Evolutionary conservation across 2,329 filamentous ascomycete genomes (phyloP), one percentile per base, ranked within the genome.

Genomic region (Allantophomopsis cytisporea): DNA sequence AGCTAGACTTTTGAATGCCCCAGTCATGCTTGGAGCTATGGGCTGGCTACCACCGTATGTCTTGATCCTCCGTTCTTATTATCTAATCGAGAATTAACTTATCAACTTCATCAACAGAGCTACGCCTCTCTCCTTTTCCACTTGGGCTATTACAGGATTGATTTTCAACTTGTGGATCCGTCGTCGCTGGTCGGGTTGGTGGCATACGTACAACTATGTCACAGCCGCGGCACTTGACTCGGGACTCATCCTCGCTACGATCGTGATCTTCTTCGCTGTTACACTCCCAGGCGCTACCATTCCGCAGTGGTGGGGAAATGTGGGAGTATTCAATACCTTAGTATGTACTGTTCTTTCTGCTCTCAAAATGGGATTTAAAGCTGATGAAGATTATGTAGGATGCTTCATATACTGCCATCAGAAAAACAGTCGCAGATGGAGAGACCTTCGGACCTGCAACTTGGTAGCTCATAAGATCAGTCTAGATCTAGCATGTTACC

Each of bases 131-230:
- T 84, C 82, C 59, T 86, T 83, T 54, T 69, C 82, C 28, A 69
- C 71, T n/a, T 86, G 81, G 80, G 78, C 75, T 15, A 61, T 80
- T 41, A 75, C 84, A 4, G 81, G 81, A 16, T 78, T 73, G 49
- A 43, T 80, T 31, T 85, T 85, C 64, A 79, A 85, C 56, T 74
- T 73, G 56, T 67, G 63, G 50, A 71, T 85, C 54, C 73, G 75
- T 55, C 71, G 72, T 51, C 64, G 68, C 13, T 66, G 74, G 55
- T 73, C 73, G 44, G 68, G 60, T 17, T 85, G 81, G 81, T 85
- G 81, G 81, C 16, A 38, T 17, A 68, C 77, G 18, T 72, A 83
- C 52, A 86, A 85, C 60, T 86, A 83, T 50, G 59, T 85, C 43
- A 79, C 80, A 0, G 79, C 76, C 11, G 80, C 78, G 0, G 80